Conservation (phyloP, 148 eudicot species). For the Rhododendron simsii region DNA sequence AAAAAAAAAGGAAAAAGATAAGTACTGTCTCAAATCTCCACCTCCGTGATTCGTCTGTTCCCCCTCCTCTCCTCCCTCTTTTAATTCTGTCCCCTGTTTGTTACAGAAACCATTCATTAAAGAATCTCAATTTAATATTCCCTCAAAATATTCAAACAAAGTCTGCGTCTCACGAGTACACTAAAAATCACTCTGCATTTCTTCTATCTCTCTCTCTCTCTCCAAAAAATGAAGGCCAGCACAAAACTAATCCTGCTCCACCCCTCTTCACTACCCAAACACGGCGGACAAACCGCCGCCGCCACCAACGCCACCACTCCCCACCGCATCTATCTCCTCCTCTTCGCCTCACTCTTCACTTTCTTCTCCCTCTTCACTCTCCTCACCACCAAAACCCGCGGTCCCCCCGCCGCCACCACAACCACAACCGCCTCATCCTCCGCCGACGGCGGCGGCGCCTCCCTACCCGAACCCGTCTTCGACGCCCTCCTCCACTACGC, state of each 20-base stretch:
- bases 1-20: no score
- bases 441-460: conserved; percentile 13
- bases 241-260: conserved; percentile 67
- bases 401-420: conserved; percentile 3
- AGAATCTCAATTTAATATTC: neutral
- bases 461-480: conserved; percentile 28
- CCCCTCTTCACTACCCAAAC: conserved; percentile 54
- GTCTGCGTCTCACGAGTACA: neutral
- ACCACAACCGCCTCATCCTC: conserved; percentile 8
- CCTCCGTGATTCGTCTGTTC: neutral
- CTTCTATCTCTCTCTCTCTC: neutral
- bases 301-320: neutral
- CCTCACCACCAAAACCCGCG: conserved; percentile 22
- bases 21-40: neutral
- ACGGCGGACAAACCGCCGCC: neutral
- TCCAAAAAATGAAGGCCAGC: conserved; percentile 41
- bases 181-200: no score
- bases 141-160: neutral
- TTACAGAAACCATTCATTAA: neutral
- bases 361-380: conserved; percentile 41
- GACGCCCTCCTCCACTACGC: conserved; percentile 79
- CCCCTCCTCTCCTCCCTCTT: neutral
- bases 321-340: conserved; percentile 39
- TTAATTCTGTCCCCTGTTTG: neutral
- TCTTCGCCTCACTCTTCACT: conserved; percentile 33